Base-by-base conservation (phyloP, 805 yeast genomes). In the Priceomyces fermenticarens region DNA sequence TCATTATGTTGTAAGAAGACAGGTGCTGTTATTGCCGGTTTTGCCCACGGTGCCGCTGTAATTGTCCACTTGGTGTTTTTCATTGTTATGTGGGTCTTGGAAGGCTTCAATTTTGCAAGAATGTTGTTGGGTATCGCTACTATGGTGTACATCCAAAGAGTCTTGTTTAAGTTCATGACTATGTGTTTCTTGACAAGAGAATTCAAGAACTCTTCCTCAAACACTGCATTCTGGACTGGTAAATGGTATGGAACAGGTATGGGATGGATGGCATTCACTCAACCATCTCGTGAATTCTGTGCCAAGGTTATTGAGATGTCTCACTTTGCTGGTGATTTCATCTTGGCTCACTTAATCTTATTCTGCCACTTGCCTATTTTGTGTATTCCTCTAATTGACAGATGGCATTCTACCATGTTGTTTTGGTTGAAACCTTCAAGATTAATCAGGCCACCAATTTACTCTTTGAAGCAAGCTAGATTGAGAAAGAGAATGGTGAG, bases 141-240 rank as follows among this genome's bases (percentile, higher is more conserved):
- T 29, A 80, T 83, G 78, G 76, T 91, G 49, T 85, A 90, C 68
- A 72, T 87, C 57, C 96, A 95, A 75, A 83, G 97, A 72, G 68
- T 85, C 39, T 63, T 93, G 52, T 86, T 91, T 79, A 89, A 89
- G 75, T 62, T 84, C 55, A 73, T 93, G 75, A 87, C 96, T 9
- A 72, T 84, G 39, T 66, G 80, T 51, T 71, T 83, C 66, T 74
- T 95, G 60, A 88, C 97, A 39, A 83, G 99, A 75, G 99, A 93
- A 72, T 89, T 89, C 76, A 88, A 88, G 82, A 87, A 86, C 56
- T 97, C 91, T 69, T 88, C 83, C 60, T 75, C 98, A 29, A 93
- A 93, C 73, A 85, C 95, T 54, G 98, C 99, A 23, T 93, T 95
- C 95, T 93, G 99, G 99, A 87, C 96, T 43, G 99, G 99, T 77